phyloP scores from a whole-genome alignment of 2,329 filamentous ascomycete genomes.

The Sphaerostilbella broomeana region DNA sequence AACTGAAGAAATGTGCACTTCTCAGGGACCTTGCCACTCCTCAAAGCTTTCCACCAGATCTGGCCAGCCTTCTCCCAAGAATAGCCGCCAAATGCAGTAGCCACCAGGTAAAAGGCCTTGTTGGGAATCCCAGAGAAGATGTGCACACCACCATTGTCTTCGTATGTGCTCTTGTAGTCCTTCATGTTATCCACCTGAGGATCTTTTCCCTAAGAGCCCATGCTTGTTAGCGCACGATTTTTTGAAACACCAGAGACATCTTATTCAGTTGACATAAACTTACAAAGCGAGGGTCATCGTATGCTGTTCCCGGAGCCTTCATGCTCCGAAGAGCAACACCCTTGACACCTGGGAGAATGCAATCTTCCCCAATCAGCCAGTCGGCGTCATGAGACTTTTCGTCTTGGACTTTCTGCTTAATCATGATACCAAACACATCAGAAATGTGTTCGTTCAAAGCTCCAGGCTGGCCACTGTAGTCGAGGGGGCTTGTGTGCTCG shows the following conservation, averaged over 20 bases:
- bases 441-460: conserved; percentile 52
- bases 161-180: conserved; percentile 31
- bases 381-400: conserved; percentile 41
- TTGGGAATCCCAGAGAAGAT: conserved; percentile 53
- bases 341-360: conserved; percentile 44
- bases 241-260: not conserved
- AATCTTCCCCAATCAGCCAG: conserved; percentile 50
- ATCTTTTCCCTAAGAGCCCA: conserved; percentile 40
- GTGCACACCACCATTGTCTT: conserved; percentile 50
- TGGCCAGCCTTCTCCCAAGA: conserved; percentile 48
- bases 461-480: conserved; percentile 46
- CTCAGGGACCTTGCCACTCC: conserved; percentile 34
- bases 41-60: conserved; percentile 47
- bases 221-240: not conserved
- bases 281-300: conserved; percentile 44
- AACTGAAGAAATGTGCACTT: conserved; percentile 42
- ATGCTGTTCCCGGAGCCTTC: conserved; percentile 48
- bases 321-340: conserved; percentile 47
- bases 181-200: conserved; percentile 44
- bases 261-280: conserved; percentile 18
- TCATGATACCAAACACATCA: conserved; percentile 52
- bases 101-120: conserved; percentile 46
- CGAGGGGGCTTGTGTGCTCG: conserved; percentile 42
- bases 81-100: conserved; percentile 43
- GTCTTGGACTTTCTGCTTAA: conserved; percentile 46